phyloP scores from a whole-genome alignment of 2,329 filamentous ascomycete genomes.

The Tolypocladium album region DNA sequence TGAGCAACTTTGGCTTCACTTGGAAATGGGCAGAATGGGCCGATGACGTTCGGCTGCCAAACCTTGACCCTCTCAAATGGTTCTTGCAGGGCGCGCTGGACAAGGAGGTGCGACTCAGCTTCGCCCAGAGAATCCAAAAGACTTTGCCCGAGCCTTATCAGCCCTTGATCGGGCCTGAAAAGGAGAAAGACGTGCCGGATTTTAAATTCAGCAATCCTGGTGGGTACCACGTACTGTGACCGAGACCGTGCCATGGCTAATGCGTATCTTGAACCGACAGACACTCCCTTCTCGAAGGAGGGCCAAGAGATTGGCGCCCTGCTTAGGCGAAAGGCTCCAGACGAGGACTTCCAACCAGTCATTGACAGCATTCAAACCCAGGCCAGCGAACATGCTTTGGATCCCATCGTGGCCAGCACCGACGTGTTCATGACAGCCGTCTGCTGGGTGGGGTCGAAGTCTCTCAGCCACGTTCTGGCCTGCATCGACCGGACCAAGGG shows the following conservation, averaged over 20 bases:
- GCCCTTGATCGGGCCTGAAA: constrained; percentile 68
- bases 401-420: constrained; percentile 76
- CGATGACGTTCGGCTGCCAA: constrained; percentile 68
- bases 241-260: not conserved
- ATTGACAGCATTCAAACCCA: constrained; percentile 74
- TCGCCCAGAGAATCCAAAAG: constrained; percentile 90
- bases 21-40: constrained; percentile 99
- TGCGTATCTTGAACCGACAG: constrained; percentile 25
- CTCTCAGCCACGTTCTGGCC: constrained; percentile 87
- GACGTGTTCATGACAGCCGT: constrained; percentile 92
- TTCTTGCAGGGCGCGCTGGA: constrained; percentile 87
- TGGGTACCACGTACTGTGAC: constrained; percentile 29
- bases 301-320: constrained; percentile 73
- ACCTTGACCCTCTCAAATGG: constrained; percentile 78
- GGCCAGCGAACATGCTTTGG: constrained; percentile 59
- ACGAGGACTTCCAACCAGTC: constrained; percentile 75
- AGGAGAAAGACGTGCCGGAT: constrained; percentile 90
- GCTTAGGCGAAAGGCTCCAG: constrained; percentile 72
- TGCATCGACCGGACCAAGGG: constrained; percentile 94
- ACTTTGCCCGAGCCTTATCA: constrained; percentile 82
- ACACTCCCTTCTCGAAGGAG: constrained; percentile 71
- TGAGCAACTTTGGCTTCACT: constrained; percentile 98
- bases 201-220: constrained; percentile 79
- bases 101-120: constrained; percentile 93
- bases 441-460: constrained; percentile 89